Evolutionary conservation across 129 eudicot species (phyloP).

Genomic region (Lactuca saligna): DNA sequence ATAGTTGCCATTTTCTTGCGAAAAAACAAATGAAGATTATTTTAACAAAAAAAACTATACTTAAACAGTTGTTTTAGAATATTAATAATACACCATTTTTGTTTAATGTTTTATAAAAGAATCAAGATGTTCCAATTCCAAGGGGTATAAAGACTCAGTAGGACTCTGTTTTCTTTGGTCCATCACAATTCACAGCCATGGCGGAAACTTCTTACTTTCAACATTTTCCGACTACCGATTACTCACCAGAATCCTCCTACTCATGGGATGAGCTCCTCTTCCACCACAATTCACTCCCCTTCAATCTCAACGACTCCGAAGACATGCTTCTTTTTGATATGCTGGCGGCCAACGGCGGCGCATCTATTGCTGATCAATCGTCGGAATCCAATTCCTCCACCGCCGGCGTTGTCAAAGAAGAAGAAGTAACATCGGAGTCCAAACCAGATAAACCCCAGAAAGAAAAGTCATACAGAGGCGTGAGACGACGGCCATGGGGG

Average conservation of each 20-base stretch:
- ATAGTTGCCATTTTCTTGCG: too few species aligned
- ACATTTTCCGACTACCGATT: slow-evolving; percentile 13
- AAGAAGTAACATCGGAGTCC: slow-evolving; percentile 36
- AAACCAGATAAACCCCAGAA: slow-evolving; percentile 3
- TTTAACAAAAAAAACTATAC: too few species aligned
- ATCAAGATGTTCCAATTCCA: slow-evolving; percentile 8
- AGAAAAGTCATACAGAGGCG: slow-evolving; percentile 65
- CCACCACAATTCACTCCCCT: slow-evolving; percentile 47
- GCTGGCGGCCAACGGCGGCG: slow-evolving; percentile 34
- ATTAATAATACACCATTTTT: slow-evolving; percentile 15
- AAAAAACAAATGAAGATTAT: neutral
- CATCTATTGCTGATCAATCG: slow-evolving; percentile 19
- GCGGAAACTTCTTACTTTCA: slow-evolving; percentile 29
- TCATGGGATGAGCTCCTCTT: slow-evolving; percentile 50
- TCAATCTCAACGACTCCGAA: slow-evolving; percentile 58
- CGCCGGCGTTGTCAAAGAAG: slow-evolving; percentile 16
- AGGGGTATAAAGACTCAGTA: slow-evolving; percentile 28
- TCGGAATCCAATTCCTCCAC: slow-evolving; percentile 35
- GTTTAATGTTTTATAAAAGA: slow-evolving; percentile 4
- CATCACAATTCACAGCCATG: slow-evolving; percentile 33
- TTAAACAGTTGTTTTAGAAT: neutral
- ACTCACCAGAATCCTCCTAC: slow-evolving; percentile 50
- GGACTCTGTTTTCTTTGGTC: slow-evolving; percentile 28
- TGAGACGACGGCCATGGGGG: slow-evolving; percentile 94
- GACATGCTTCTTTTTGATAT: slow-evolving; percentile 66